Conservation (phyloP, 1,139 yeast genomes). For the Zygoascus sp. region DNA sequence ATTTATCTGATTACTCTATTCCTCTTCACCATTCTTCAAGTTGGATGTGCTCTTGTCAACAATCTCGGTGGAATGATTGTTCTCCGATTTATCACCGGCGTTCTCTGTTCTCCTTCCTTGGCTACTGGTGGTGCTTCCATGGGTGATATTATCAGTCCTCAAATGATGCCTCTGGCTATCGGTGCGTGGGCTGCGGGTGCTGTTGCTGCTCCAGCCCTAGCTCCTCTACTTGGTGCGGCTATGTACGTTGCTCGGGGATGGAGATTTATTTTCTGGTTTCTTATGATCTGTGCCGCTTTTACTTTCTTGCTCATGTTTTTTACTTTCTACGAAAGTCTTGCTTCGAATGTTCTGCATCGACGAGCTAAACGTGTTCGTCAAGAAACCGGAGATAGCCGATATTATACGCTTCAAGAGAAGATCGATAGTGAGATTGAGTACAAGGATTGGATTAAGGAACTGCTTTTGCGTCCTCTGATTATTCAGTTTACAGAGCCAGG, state of each 20-base stretch:
- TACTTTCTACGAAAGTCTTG: slow-evolving; percentile 51
- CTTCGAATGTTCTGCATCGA: slow-evolving; percentile 43
- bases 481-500: slow-evolving; percentile 36
- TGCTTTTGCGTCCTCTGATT: slow-evolving; percentile 45
- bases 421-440: slow-evolving; percentile 18
- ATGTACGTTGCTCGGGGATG: slow-evolving; percentile 37
- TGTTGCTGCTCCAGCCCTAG: slow-evolving; percentile 59
- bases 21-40: slow-evolving; percentile 52
- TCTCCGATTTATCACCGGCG: slow-evolving; percentile 73
- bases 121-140: slow-evolving; percentile 86
- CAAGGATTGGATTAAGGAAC: slow-evolving; percentile 38
- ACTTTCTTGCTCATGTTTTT: slow-evolving; percentile 36
- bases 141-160: slow-evolving; percentile 45
- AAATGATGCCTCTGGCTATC: slow-evolving; percentile 27
- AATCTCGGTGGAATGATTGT: slow-evolving; percentile 51
- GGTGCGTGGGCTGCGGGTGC: slow-evolving; percentile 51
- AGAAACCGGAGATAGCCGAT: slow-evolving; percentile 46
- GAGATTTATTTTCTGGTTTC: slow-evolving; percentile 47
- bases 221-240: slow-evolving; percentile 65
- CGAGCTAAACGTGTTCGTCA: slow-evolving; percentile 47
- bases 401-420: slow-evolving; percentile 26
- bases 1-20: slow-evolving; percentile 52
- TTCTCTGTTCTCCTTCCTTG: slow-evolving; percentile 77
- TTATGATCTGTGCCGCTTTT: slow-evolving; percentile 39
- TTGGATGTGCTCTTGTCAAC: slow-evolving; percentile 44